These are phyloP conservation scores for Harringtonia aguacate DNA, from an alignment of 2,329 filamentous ascomycete genomes.

Conservation along the genomic window DNA sequence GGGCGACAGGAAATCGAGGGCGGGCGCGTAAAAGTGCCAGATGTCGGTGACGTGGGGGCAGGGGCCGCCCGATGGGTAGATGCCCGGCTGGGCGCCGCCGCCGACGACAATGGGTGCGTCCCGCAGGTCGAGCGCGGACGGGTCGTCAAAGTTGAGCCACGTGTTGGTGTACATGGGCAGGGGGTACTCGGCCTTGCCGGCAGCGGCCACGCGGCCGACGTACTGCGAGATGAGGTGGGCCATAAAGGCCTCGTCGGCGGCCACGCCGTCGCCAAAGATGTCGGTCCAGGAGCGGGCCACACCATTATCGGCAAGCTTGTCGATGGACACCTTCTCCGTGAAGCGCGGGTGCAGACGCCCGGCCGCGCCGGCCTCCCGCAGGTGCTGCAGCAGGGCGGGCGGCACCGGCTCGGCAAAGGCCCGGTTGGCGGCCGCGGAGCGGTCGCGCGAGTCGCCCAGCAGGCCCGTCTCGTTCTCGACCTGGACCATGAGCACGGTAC, in stretches of 20 bases:
- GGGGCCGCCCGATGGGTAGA: slow-evolving; percentile 34
- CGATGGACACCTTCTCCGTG: too few relatives aligned
- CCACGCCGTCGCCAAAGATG: slow-evolving; percentile 16
- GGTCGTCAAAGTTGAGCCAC: slow-evolving; percentile 20
- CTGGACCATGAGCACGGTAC: slow-evolving; percentile 44
- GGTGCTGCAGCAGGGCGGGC: slow-evolving; percentile 7
- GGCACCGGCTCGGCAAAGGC: slow-evolving; percentile 24
- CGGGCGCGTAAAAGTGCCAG: slow-evolving; percentile 29
- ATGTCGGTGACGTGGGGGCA: slow-evolving; percentile 31
- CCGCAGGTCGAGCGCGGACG: slow-evolving; percentile 12
- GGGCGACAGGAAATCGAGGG: slow-evolving; percentile 33
- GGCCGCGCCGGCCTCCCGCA: not conserved
- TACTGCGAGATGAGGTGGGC: slow-evolving; percentile 22
- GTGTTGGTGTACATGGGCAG: slow-evolving; percentile 25
- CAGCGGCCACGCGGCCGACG: slow-evolving; percentile 22
- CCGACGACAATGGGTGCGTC: not conserved
- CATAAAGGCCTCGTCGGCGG: slow-evolving; percentile 26
- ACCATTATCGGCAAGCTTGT: too few relatives aligned
- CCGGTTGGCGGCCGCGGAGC: slow-evolving; percentile 27
- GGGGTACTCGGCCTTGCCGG: slow-evolving; percentile 21
- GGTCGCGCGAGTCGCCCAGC: slow-evolving; percentile 39
- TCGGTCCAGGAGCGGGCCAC: slow-evolving; percentile 14
- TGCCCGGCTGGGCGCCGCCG: slow-evolving; percentile 22
- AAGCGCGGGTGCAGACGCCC: not conserved
- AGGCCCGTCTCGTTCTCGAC: slow-evolving; percentile 46